Evolutionary conservation across 208 protist genomes (phyloP).

Genomic region (Acanthamoeba quina): DNA sequence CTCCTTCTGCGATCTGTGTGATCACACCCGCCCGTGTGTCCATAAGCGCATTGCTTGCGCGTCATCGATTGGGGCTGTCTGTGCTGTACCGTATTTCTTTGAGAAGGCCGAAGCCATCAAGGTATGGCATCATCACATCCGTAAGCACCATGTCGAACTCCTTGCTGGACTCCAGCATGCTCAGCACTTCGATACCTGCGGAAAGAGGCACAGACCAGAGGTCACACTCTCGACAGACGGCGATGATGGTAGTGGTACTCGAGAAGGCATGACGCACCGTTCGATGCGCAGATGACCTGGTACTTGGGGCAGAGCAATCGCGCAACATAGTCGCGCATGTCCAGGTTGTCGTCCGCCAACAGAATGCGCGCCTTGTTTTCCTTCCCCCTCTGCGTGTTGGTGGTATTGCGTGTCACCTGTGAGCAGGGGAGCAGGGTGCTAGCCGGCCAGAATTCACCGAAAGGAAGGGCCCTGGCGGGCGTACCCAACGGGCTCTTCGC

Average conservation of each 20-base stretch:
- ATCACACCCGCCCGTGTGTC: not conserved
- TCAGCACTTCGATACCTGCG: conserved; percentile 42
- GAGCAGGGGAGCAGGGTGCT: not conserved
- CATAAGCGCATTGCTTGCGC: not conserved
- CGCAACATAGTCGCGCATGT: conserved; percentile 76
- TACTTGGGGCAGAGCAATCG: conserved; percentile 36
- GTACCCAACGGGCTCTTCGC: not conserved
- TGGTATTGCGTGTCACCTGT: not conserved
- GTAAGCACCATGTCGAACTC: conserved; percentile 72
- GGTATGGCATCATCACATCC: conserved; percentile 77
- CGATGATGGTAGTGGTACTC: not conserved
- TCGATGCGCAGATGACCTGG: conserved; percentile 21
- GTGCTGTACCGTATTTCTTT: not conserved
- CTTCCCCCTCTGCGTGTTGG: not conserved
- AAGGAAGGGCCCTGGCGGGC: not conserved
- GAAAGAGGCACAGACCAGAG: not conserved
- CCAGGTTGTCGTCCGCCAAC: conserved; percentile 72
- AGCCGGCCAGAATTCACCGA: not conserved
- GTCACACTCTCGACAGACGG: not conserved
- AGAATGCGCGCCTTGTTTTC: conserved; percentile 34
- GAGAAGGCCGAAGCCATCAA: conserved; percentile 71
- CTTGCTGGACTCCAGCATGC: not conserved
- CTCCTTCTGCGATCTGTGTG: not conserved
- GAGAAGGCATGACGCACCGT: not conserved
- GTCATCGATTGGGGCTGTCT: not conserved